Base-by-base conservation (phyloP, 164 flowering plant species). In the Dillenia suffruticosa region DNA sequence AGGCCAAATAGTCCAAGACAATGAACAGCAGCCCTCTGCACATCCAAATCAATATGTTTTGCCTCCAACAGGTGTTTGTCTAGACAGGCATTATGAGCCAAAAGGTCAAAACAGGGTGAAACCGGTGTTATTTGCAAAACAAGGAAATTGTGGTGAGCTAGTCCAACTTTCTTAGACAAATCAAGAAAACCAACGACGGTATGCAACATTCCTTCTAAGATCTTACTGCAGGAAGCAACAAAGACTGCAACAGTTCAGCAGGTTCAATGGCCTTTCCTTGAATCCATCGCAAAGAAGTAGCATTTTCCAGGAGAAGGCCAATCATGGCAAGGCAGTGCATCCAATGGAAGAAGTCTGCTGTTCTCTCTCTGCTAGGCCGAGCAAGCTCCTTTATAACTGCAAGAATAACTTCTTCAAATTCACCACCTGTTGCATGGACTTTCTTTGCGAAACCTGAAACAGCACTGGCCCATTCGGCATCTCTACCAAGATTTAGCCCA, bases 401-500 rank as follows among this genome's bases (percentile, higher is more conserved):
- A 68, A 76, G 69, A 68, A 87, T 66, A 64, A 88, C 83, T 75
- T 85, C 92, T 79, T 87, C 98, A 78, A 88, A 87, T 71, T 95
- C 99, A 47, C 96, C 96, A 63, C 65, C 54, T 46, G 95, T 78
- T 44, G 96, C 84, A 70, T 90, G 94, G 45, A 95, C 95, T 72
- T 83, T 90, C 69, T 68, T 80, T 24, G 81, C 84, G 67, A 95
- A 70, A 22, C 74, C 77, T 45, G 90, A 76, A 10, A 95, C 96
- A 54, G 99, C 94, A 67, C 51, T 64, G 51, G 98, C 95, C 95
- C 99, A 95, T 44, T 84, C 85, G 72, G 52, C 79, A 46, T 92
- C 99, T 12, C 99, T 98, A 57, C 99, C 99, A 73, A 90, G 88
- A 76, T 80, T 92, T 56, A 92, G 78, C 15, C 99, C 98, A 80